Conservation (phyloP, 306 rosid genomes). For the Fragaria iinumae region DNA sequence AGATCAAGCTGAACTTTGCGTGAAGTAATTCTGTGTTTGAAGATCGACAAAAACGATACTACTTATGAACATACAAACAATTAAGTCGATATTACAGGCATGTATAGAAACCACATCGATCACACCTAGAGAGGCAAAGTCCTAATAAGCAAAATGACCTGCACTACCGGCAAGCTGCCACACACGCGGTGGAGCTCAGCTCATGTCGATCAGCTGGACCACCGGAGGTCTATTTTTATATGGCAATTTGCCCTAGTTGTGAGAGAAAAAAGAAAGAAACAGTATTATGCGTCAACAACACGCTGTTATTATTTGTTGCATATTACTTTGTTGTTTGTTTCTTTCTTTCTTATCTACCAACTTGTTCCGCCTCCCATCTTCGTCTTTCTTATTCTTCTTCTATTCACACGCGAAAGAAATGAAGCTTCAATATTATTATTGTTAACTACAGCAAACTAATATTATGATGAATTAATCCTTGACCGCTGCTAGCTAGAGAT, state of each 20-base stretch:
- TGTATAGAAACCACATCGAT: too few species aligned
- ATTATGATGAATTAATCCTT: neutral
- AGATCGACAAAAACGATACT: neutral
- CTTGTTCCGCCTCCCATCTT: neutral
- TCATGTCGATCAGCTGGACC: neutral
- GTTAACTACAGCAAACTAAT: neutral
- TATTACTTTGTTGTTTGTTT: neutral
- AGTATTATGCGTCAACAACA: slow-evolving; percentile 19
- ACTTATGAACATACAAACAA: neutral
- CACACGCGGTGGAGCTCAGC: neutral
- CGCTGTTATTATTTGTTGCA: neutral
- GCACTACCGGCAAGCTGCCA: neutral
- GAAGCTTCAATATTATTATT: neutral
- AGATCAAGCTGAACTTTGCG: too few species aligned
- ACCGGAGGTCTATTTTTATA: neutral
- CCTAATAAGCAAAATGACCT: too few species aligned
- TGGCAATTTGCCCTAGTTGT: slow-evolving; percentile 14
- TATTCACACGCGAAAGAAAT: slow-evolving; percentile 29
- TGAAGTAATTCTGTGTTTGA: too few species aligned
- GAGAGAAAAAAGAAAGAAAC: neutral
- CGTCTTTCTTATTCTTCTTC: neutral
- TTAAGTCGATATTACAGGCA: neutral
- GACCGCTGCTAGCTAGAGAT: slow-evolving; percentile 25
- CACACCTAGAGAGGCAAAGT: too few species aligned
- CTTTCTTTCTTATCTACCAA: slow-evolving; percentile 14